Base-by-base conservation (phyloP, 371 early-diverging fungal species). In the Capniomyces stellatus region DNA sequence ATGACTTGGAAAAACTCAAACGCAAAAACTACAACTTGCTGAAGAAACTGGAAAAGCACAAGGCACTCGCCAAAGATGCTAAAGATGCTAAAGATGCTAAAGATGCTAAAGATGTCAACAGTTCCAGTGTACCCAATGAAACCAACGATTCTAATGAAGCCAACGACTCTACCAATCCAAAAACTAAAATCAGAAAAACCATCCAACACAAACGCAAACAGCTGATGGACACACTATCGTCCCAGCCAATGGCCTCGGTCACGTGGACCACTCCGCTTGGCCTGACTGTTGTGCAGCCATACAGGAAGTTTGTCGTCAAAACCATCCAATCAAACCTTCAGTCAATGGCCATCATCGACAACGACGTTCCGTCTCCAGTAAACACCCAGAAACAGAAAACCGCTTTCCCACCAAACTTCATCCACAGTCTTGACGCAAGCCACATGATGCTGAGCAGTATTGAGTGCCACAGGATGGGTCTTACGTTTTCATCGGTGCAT, bases 351-450 rank as follows among this genome's bases (percentile, higher is more conserved):
- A 75, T 95, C 50, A 64, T 66, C 44, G 88, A 94, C 62, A 67
- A 77, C 3, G 71, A 74, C 52, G 71, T 74, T 24, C 73, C 77
- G 12, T 74, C 83, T 18, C 87, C 91, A 21, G 92, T 95, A 43
- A 87, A 93, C 68, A 69, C 85, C 2, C 71, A 75, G 51, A 94
- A 94, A 69, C 96, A 97, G 62, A 79, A 85, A 46, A 83, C 89
- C 0, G 98, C 95, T 0, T 97, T 97, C 76, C 96, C 98, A 43
- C 98, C 98, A 52, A 97, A 97, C 74, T 97, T 90, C 67, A 84
- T 97, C 57, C 98, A 97, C 70, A 92, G 92, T 1, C 74, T 97
- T 30, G 98, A 97, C 66, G 98, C 98, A 1, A 79, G 92, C 1
- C 98, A 97, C 62, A 97, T 97, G 98, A 74, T 93, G 61, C 76